Evolutionary conservation across 306 rosid species (phyloP).

Genomic region (Elaeagnus macrophylla): DNA sequence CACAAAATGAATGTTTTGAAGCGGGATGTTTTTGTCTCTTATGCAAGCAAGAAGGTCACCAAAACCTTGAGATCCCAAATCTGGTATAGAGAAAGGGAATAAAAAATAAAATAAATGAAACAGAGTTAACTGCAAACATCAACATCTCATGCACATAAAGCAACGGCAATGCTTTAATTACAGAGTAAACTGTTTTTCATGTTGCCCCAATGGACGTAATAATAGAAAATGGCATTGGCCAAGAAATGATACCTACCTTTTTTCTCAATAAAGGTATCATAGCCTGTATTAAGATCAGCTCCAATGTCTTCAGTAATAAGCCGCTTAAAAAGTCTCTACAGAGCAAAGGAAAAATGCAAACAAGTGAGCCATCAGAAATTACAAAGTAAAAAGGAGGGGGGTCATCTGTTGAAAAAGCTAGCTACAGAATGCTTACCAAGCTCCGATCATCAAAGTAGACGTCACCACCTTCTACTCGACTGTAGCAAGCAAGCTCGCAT

Average conservation of each 20-base stretch:
- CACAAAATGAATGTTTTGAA: slow-evolving; percentile 96
- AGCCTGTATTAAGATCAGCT: slow-evolving; percentile 73
- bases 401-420: neutral
- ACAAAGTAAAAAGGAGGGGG: neutral
- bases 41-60: slow-evolving; percentile 89
- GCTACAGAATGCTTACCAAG: slow-evolving; percentile 49
- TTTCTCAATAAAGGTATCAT: slow-evolving; percentile 64
- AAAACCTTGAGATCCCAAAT: slow-evolving; percentile 80
- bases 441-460: slow-evolving; percentile 76
- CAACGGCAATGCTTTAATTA: slow-evolving; percentile 5
- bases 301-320: slow-evolving; percentile 85
- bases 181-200: slow-evolving; percentile 2
- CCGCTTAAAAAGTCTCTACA: slow-evolving; percentile 89
- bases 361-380: slow-evolving; percentile 1
- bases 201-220: neutral
- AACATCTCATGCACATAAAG: slow-evolving; percentile 15
- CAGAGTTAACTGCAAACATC: slow-evolving; percentile 9
- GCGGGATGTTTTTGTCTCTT: slow-evolving; percentile 68
- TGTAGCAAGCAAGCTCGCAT: slow-evolving; percentile 73
- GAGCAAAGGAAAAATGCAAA: slow-evolving; percentile 12
- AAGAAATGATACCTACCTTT: slow-evolving; percentile 35
- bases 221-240: neutral
- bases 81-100: slow-evolving; percentile 28
- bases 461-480: slow-evolving; percentile 87
- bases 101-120: neutral